These are phyloP conservation scores for Coemansia sp. DNA, from an alignment of 192 early-diverging fungal species.

Conservation along the genomic window DNA sequence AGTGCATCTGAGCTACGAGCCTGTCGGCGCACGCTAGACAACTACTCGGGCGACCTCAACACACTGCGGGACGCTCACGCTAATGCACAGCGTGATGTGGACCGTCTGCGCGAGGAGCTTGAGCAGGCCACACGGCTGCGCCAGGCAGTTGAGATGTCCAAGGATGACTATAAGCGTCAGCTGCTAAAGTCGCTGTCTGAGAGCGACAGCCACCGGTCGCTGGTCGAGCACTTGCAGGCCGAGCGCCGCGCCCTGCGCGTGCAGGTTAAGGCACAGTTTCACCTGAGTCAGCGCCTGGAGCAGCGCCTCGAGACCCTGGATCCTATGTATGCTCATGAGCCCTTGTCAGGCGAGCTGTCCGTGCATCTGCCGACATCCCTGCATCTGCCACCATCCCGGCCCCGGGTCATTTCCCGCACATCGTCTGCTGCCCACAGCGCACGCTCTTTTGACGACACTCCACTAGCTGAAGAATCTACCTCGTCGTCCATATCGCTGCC, in stretches of 20 bases:
- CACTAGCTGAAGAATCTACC: neutral
- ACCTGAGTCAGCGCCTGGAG: slow-evolving; percentile 50
- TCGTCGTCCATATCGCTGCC: slow-evolving; percentile 1
- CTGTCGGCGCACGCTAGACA: slow-evolving; percentile 28
- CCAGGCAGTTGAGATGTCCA: slow-evolving; percentile 46
- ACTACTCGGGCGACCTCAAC: slow-evolving; percentile 21
- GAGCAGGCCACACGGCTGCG: slow-evolving; percentile 27
- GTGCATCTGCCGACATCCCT: neutral
- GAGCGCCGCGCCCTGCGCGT: slow-evolving; percentile 43
- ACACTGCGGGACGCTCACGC: slow-evolving; percentile 25
- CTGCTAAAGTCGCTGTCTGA: slow-evolving; percentile 38
- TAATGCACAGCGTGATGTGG: slow-evolving; percentile 18
- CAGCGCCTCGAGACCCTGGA: slow-evolving; percentile 42
- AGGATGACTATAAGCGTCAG: slow-evolving; percentile 53
- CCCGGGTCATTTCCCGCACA: slow-evolving; percentile 12
- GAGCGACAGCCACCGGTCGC: slow-evolving; percentile 28
- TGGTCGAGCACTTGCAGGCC: slow-evolving; percentile 38
- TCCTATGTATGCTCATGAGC: slow-evolving; percentile 15
- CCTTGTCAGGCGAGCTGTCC: slow-evolving; percentile 1
- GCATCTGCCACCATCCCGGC: neutral
- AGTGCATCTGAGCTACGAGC: slow-evolving; percentile 23
- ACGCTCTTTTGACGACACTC: slow-evolving; percentile 25
- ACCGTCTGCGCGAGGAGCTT: slow-evolving; percentile 24
- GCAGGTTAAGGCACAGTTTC: slow-evolving; percentile 52
- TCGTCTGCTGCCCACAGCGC: slow-evolving; percentile 47